A percentile compares a stretch with the other conserved stretches of the same genome.
Evolutionary conservation across 2,329 filamentous ascomycete species (phyloP).

Genomic region (Fusarium lyarnte): DNA sequence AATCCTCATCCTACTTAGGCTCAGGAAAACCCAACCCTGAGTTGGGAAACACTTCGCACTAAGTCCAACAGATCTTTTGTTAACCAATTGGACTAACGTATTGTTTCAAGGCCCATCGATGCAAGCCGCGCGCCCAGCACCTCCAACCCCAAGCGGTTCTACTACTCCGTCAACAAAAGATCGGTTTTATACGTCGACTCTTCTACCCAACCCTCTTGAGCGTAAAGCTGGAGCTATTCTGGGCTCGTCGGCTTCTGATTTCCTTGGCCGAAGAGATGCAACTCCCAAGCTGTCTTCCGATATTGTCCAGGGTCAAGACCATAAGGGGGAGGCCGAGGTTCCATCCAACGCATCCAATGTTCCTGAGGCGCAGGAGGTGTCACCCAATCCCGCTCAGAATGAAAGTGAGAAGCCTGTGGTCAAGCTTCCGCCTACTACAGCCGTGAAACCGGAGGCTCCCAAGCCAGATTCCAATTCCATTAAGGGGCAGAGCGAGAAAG

Average conservation of each 20-base stretch:
- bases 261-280: slow-evolving; percentile 32
- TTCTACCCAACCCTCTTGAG: slow-evolving; percentile 12
- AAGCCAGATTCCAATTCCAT: background rate
- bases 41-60: background rate
- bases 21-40: background rate
- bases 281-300: background rate
- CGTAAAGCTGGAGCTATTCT: slow-evolving; percentile 28
- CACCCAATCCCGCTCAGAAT: background rate
- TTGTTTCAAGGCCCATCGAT: slow-evolving; percentile 2
- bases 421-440: background rate
- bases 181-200: slow-evolving; percentile 25
- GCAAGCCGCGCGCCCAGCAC: background rate
- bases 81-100: background rate
- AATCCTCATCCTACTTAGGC: background rate
- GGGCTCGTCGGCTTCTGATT: slow-evolving; percentile 35
- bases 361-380: background rate
- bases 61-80: background rate
- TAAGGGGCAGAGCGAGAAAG: background rate
- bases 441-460: background rate
- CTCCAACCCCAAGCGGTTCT: background rate
- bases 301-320: background rate
- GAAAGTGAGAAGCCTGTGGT: background rate
- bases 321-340: background rate
- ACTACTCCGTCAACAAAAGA: slow-evolving; percentile 31
- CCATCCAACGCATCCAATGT: background rate